Evolutionary conservation across 805 yeast species (phyloP), one percentile per base, ranked within the genome.

Genomic region (Ogataea philodendri): DNA sequence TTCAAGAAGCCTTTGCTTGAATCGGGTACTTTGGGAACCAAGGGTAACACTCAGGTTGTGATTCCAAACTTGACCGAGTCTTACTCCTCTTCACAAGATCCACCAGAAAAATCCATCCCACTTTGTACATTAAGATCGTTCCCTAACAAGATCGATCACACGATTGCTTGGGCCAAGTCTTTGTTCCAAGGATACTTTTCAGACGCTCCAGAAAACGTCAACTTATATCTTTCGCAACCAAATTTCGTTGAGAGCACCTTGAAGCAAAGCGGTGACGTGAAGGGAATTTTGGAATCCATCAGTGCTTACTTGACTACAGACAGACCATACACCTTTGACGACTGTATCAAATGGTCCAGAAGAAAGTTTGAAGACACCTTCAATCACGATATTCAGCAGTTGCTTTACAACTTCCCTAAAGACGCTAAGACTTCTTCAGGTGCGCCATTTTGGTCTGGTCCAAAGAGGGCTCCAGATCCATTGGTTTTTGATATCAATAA

Each of bases 141-240:
- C 81, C 99, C 99, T 39, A 85, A 88, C 64, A 90, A 90, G 65
- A 93, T 93, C 53, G 99, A 93, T 60, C 99, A 93, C 59, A 93
- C 99, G 1, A 93, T 93, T 65, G 97, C 98, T 5, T 93, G 99
- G 99, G 95, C 97, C 10, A 94, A 94, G 66, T 80, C 88, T 13
- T 70, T 87, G 57, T 93, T 93, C 73, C 93, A 84, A 69, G 96
- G 93, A 14, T 87, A 78, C 55, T 93, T 93, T 62, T 70, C 78
- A 22, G 96, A 90, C 42, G 73, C 87, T n/a, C 89, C 96, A 13
- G 96, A 86, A 62, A 87, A 87, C 53, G 97, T 89, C 37, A 93
- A 93, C 61, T 64, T 86, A 57, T 93, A 88, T 63, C 67, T 93
- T 57, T 70, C 89, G 21, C 96, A 93, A 64, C 93, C 96, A 43